phyloP scores from a whole-genome alignment of 768 basidiomycete genomes.

The Mycena metata region DNA sequence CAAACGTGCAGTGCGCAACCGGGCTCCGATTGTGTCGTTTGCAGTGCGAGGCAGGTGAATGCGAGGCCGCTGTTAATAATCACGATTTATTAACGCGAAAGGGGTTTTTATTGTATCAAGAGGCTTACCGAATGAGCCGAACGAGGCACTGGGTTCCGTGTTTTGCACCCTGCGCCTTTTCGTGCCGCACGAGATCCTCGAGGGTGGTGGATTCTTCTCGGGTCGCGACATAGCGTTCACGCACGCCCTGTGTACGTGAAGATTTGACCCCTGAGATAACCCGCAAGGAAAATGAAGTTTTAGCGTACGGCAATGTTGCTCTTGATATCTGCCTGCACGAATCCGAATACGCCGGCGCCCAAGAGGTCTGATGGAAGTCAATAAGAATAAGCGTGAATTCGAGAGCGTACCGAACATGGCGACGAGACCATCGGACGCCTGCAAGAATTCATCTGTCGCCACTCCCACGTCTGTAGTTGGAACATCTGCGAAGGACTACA shows the following conservation, averaged over 20 bases:
- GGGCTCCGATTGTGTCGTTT: constrained; percentile 71
- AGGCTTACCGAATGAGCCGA: constrained; percentile 72
- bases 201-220: constrained; percentile 64
- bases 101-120: constrained; percentile 16
- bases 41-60: constrained; percentile 77
- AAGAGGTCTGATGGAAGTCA: constrained; percentile 65
- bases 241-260: constrained; percentile 68
- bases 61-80: constrained; percentile 79
- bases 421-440: constrained; percentile 90
- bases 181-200: constrained; percentile 70
- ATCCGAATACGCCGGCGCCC: constrained; percentile 77
- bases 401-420: constrained; percentile 72
- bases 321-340: constrained; percentile 79
- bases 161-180: constrained; percentile 56
- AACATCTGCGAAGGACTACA: constrained; percentile 90
- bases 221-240: constrained; percentile 62
- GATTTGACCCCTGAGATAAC: not conserved
- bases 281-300: constrained; percentile 18
- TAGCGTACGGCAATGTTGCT: constrained; percentile 72
- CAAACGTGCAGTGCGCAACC: constrained; percentile 71
- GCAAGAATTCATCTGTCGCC: constrained; percentile 83
- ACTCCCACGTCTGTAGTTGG: constrained; percentile 82
- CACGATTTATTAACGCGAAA: too few species aligned
- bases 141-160: constrained; percentile 74
- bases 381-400: constrained; percentile 5